Conservation (phyloP, 768 basidiomycete species). For the Termitomyces eurrhizus region DNA sequence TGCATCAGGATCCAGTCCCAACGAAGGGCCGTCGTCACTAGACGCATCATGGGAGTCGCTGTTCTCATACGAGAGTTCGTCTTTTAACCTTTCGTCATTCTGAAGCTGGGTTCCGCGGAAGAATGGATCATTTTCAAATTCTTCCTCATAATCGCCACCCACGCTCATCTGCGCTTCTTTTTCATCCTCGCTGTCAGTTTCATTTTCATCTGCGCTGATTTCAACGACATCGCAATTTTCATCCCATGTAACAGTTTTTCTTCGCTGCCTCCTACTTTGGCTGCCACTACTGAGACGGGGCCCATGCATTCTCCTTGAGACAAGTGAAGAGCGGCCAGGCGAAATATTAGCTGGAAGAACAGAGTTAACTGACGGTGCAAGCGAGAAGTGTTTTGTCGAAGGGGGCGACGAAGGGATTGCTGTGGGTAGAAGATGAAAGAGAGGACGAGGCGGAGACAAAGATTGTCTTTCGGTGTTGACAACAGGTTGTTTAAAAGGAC, state of each 20-base stretch:
- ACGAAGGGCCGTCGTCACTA: constrained; percentile 29
- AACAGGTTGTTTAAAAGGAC: constrained; percentile 58
- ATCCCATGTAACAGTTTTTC: constrained; percentile 80
- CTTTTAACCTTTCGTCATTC: constrained; percentile 20
- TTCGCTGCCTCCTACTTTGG: constrained; percentile 42
- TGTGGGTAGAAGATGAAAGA: constrained; percentile 4
- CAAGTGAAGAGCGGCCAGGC: constrained; percentile 63
- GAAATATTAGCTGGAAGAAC: constrained; percentile 32
- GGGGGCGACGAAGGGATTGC: constrained; percentile 8
- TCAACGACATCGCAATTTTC: constrained; percentile 81
- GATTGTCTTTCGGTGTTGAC: constrained; percentile 22
- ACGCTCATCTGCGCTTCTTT: constrained; percentile 24
- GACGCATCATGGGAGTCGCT: constrained; percentile 39
- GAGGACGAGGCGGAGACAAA: constrained; percentile 1
- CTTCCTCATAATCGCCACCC: constrained; percentile 23
- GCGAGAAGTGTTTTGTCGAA: constrained; percentile 8
- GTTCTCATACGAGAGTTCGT: constrained; percentile 41
- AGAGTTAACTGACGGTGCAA: constrained; percentile 25
- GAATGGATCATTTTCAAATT: constrained; percentile 43
- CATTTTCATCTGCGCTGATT: constrained; percentile 55
- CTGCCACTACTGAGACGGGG: constrained; percentile 55
- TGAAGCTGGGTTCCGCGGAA: constrained; percentile 29
- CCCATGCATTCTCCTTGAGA: constrained; percentile 71
- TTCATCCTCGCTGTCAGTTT: constrained; percentile 26
- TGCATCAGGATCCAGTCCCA: constrained; percentile 42